Base-by-base conservation (phyloP, 257 asterid species). In the Jacaranda copaia region DNA sequence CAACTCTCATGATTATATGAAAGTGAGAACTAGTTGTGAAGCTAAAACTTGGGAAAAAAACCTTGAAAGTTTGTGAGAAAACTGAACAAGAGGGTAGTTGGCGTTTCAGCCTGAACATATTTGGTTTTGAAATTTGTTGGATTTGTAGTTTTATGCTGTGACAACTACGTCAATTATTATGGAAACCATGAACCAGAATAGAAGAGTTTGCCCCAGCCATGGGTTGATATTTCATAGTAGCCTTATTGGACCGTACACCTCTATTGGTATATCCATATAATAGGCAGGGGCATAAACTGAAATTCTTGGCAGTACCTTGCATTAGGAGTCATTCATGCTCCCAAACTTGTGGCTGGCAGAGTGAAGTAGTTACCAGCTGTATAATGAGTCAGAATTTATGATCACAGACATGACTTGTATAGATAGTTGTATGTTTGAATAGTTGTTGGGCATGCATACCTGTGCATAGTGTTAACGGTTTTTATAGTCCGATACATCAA, bases 1-100 rank as follows among this genome's bases (percentile, higher is more conserved):
- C n/a, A n/a, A n/a, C n/a, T 63, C 49, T 53, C 65, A 20, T 61
- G 80, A 19, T 65, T 70, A 36, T 72, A 40, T 15, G 57, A 8
- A 57, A 57, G 32, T 40, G 14, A 45, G 12, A 42, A 48, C 35
- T 36, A 45, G 62, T 40, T 43, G 16, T 39, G 8, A 63, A 25
- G 69, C 11, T 68, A 18, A 2, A 70, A 74, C 42, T 14, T 68
- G 66, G 46, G 38, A 40, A 35, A 49, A 39, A 15, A 11, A n/a
- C 20, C 65, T 46, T 68, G 18, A 32, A 70, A 65, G 56, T 52
- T 67, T 9, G 6, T 71, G 57, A 39, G 63, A 65, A 56, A 56
- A 20, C 36, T 70, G 72, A 14, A 13, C 11, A 5, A 13, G n/a
- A 70, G 77, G 18, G 1, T 16, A 5, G 11, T 61, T 62, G 10